Conservation (phyloP, 257 asterid species). For the Solanum pinnatisectum region DNA sequence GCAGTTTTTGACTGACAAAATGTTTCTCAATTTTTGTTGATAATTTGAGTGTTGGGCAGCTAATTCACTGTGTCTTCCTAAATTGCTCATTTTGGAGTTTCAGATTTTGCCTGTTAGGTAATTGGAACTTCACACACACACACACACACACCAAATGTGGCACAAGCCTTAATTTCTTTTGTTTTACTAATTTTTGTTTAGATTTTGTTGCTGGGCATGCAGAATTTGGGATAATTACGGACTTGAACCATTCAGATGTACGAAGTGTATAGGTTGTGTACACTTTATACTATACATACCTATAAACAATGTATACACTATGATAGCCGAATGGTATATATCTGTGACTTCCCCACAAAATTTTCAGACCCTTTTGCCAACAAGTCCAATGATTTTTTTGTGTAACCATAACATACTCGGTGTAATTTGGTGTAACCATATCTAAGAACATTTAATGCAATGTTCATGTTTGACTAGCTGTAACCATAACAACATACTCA, state of each 20-base stretch:
- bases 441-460: too few species aligned
- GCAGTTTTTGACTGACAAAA: neutral
- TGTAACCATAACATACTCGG: too few species aligned
- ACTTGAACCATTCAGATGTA: neutral
- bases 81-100: neutral
- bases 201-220: neutral
- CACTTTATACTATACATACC: too few species aligned
- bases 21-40: neutral
- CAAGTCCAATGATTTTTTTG: neutral
- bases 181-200: neutral
- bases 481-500: neutral
- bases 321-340: neutral
- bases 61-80: neutral
- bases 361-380: fast-evolving
- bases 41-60: neutral
- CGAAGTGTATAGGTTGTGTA: neutral
- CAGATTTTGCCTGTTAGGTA: neutral
- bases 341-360: neutral
- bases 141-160: neutral
- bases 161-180: neutral
- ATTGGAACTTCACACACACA: neutral
- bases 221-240: neutral
- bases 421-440: too few species aligned
- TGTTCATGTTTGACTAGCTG: too few species aligned
- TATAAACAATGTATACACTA: too few species aligned